Base-by-base conservation (phyloP, 257 asterid genomes). In the Haberlea rhodopensis region DNA sequence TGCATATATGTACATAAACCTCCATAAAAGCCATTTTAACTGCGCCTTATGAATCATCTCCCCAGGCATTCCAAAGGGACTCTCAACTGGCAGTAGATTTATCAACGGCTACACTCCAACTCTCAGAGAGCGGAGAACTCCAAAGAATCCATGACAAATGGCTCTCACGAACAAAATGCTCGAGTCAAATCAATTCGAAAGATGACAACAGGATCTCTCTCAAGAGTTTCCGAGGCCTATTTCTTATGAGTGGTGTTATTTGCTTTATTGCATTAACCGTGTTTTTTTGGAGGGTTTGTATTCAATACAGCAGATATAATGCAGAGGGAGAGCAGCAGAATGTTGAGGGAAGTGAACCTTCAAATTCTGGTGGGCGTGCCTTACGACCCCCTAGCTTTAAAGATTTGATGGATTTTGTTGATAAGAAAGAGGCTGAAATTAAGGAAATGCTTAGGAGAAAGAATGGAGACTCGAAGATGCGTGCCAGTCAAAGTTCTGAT, bases 221-320 rank as follows among this genome's bases (percentile, higher is more conserved):
- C 60, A 84, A 76, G 72, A 92, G 97, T 82, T 92, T 92, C 75
- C 87, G 97, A 96, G 99, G 97, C 60, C 76, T 92, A 31, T 92
- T 89, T 62, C 87, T 92, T 7, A 76, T 92, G 51, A 89, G 94
- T 32, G 99, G 87, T 28, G 56, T 80, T 8, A 95, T 78, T 11
- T 89, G 90, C 68, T 57, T 74, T 34, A 2, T 78, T 6, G 95
- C 96, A 2, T 56, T 90, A 46, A 0, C 46, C 1, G 19, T 78
- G 52, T 94, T 82, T 55, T 76, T 77, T 74, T 69, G 80, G 65
- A 71, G 95, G 68, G 76, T 94, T 0, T 85, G 79, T 27, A 68
- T 40, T 76, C 97, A 90, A 65, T 94, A 77, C 77, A 74, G 82
- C 27, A 76, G 82, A 70, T 86, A 74, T 45, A 78, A 49, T 65